phyloP scores from a whole-genome alignment of 23 red algal species.

The Gracilariopsis chorda region DNA sequence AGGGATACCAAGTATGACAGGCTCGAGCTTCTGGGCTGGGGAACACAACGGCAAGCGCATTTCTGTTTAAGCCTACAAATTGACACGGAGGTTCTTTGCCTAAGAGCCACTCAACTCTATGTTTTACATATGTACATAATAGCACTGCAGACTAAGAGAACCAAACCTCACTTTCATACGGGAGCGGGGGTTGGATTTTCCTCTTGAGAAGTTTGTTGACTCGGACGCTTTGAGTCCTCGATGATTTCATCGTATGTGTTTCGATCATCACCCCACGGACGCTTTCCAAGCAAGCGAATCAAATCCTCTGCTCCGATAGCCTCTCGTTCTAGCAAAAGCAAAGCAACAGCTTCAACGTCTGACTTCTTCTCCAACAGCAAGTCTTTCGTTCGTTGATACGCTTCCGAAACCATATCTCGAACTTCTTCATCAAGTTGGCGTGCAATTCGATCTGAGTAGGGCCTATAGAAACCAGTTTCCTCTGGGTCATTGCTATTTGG shows the following conservation, averaged over 20 bases:
- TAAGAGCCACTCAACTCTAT: too few relatives aligned
- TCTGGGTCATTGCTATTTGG: conserved; percentile 60
- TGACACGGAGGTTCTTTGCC: too few relatives aligned
- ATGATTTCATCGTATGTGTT: conserved; percentile 82
- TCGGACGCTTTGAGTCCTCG: conserved; percentile 35
- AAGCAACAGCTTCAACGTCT: conserved; percentile 75
- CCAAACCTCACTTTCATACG: too few relatives aligned
- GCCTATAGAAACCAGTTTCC: conserved; percentile 79
- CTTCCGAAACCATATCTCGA: conserved; percentile 74
- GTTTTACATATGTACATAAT: too few relatives aligned
- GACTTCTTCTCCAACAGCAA: conserved; percentile 73
- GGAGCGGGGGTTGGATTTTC: too few relatives aligned
- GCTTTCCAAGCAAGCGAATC: conserved; percentile 85
- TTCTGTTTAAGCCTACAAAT: too few relatives aligned
- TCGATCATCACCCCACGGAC: conserved; percentile 75
- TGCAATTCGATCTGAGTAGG: conserved; percentile 90
- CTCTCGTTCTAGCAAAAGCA: conserved; percentile 82
- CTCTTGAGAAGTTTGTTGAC: not conserved
- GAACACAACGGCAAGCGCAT: too few relatives aligned
- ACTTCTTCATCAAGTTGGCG: conserved; percentile 95
- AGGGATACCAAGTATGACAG: too few relatives aligned
- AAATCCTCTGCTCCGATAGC: conserved; percentile 87
- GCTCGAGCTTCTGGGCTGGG: too few relatives aligned
- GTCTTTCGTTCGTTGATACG: conserved; percentile 71
- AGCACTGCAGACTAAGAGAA: too few relatives aligned